Base-by-base conservation (phyloP, 2,329 filamentous ascomycete genomes). In the Teratosphaeria destructans region DNA sequence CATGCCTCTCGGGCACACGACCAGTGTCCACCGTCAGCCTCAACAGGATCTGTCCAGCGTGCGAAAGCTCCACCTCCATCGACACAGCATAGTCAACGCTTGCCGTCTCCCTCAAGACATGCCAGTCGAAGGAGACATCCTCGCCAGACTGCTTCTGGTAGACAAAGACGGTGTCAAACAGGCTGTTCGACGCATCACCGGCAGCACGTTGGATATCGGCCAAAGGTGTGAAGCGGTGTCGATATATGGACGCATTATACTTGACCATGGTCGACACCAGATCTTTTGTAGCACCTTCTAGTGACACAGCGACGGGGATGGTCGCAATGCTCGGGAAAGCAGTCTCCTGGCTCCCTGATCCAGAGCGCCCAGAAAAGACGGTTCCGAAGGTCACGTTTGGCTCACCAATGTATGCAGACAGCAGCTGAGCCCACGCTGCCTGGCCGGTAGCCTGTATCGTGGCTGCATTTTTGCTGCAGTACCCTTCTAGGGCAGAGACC, bases 91-190 rank as follows among this genome's bases (percentile, higher is more conserved):
- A 96, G 66, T 95, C 89, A 2, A 89, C 83, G 1, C 79, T 82
- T 5, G 88, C 86, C 56, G 82, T 77, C 60, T 95, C 90, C 16
- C 83, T 76, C 1, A 83, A 63, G 0, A 88, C 63, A 6, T 76
- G 76, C 87, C 89, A 95, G 0, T 79, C 74, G 3, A 69, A 52
- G 16, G 65, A 57, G 1, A 59, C 65, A 61, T 55, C 55, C 39
- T 19, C 16, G 59, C 57, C 64, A 19, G 57, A 64, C 60, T 78
- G 68, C 64, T 88, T 89, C 68, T 96, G 92, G 68, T 91, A 93
- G 0, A 90, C 87, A 61, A 96, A 84, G 1, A 96, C 78, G 0
- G 90, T 93, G 68, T 96, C 91, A 65, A 96, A 96, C 0, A 94
- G 77, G 0, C 81, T 76, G 6, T 82, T 80, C 27, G 86, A 83